Base-by-base conservation (phyloP, 768 basidiomycete species). In the Asterophora lycoperdoides region DNA sequence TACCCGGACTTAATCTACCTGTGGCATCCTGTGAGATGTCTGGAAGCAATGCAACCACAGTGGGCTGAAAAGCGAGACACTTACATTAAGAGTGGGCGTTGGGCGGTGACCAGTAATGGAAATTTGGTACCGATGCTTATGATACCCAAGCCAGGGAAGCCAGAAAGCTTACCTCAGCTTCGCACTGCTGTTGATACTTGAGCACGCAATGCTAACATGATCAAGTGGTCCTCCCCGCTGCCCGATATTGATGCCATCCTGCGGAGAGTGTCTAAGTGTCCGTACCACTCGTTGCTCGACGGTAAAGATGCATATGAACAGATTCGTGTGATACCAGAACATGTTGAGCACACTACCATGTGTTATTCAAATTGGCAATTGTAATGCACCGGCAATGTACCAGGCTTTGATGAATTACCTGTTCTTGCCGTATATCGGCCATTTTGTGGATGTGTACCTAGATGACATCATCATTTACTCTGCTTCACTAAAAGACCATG, bases 91-190 rank as follows among this genome's bases (percentile, higher is more conserved):
- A 44, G 63, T 2, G 63, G 66, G 0, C 54, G 59, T 1, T 69
- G 66, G 66, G 36, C 66, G 26, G 64, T 70, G 7, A 58, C 59
- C 0, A 64, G 57, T 2, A 55, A 64, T 15, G 47, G 59, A 0
- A 77, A 70, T 28, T 63, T 67, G 0, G 59, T 67, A 0, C 73
- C 72, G 0, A 64, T 75, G 64, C 34, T 74, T 20, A 51, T 64
- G 18, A 58, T 66, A 11, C 59, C 57, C 0, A 61, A 66, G 23
- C 44, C 44, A 2, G 14, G 36, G 26, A 51, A 33, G 64, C 44
- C 29, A 5, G 29, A 10, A 10, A 10, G 42, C 0, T 54, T 56
- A n/a, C 50, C 54, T 0, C 45, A 60, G 5, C 29, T 79, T 0
- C 52, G 68, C 0, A 73, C 65, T 0, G 70, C 72, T 0, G 45